Evolutionary conservation across 192 early-diverging fungal genomes (phyloP), one percentile per base, ranked within the genome.

Genomic region (Entomortierella chlamydospora): DNA sequence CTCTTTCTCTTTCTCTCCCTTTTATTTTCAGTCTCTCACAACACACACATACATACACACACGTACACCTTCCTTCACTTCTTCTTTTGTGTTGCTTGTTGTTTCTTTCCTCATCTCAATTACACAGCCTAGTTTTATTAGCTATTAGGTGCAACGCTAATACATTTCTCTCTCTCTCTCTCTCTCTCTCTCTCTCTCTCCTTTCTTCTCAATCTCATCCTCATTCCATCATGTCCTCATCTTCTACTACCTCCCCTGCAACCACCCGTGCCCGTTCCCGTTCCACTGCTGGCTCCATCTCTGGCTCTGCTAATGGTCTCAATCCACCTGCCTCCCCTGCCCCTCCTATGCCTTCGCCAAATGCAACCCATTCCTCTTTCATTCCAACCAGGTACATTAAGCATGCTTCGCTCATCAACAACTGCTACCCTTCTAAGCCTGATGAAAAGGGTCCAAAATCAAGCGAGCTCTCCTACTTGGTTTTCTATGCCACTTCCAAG

Each of bases 401-500:
- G 73, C 93, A 94, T 84, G 92, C 92, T 60, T 84, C 86, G 29
- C 86, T 94, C 58, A 87, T 94, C 77, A 91, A 93, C 70, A 90
- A 87, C 61, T 94, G 93, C 64, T 94, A 90, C 68, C 91, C 87
- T 25, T 80, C 81, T 0, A 83, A 83, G 28, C 84, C 91, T 11
- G 92, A 88, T 9, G 91, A 91, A 62, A 88, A 83, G 17, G 85
- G 85, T 33, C 94, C 96, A 43, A 93, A 91, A 64, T 85, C 90
- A 53, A 91, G 88, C 57, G 90, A 94, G 68, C 91, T 98, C 8
- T 95, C 95, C 22, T 92, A 94, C 61, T 86, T 98, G 52, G 85
- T 94, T 11, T 97, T 93, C 83, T 98, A 98, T 73, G 93, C 94
- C 29, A 90, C 88, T 45, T 89, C 92, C 55, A 92, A 94, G 70